These are phyloP conservation scores for Chlorella sp. DNA, from an alignment of 139 green algal genomes.

Conservation along the genomic window DNA sequence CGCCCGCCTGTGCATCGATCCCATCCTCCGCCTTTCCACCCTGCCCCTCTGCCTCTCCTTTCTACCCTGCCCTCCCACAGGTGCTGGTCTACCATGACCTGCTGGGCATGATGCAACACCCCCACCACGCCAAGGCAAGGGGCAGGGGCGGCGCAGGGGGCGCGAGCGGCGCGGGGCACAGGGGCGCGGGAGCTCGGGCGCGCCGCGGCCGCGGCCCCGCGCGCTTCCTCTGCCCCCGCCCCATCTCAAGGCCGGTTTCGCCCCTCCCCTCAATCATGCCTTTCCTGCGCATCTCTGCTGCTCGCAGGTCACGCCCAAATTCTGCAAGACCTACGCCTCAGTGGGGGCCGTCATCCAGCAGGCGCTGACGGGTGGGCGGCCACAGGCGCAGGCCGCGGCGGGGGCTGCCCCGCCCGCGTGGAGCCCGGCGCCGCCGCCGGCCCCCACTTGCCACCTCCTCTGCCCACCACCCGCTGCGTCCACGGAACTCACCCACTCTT, in stretches of 20 bases:
- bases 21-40: too few species aligned
- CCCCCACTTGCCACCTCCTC: not conserved
- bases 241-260: too few species aligned
- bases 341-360: conserved; percentile 80
- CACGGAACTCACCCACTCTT: not conserved
- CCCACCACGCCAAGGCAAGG: conserved; percentile 96
- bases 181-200: too few species aligned
- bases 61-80: conserved; percentile 48
- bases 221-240: too few species aligned
- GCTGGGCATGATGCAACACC: conserved; percentile 98
- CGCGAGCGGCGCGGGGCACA: too few species aligned
- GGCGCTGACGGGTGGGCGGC: not conserved
- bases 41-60: not conserved
- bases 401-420: conserved; percentile 1
- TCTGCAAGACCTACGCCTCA: conserved; percentile 95
- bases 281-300: too few species aligned
- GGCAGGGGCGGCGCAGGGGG: too few species aligned
- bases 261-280: too few species aligned
- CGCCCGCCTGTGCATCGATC: too few species aligned
- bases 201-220: too few species aligned
- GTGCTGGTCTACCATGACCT: conserved; percentile 99
- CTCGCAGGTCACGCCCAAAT: conserved; percentile 98
- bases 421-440: not conserved
- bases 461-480: not conserved
- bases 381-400: not conserved